phyloP scores from a whole-genome alignment of 2,329 filamentous ascomycete species.

The Sporothrix sp. region DNA sequence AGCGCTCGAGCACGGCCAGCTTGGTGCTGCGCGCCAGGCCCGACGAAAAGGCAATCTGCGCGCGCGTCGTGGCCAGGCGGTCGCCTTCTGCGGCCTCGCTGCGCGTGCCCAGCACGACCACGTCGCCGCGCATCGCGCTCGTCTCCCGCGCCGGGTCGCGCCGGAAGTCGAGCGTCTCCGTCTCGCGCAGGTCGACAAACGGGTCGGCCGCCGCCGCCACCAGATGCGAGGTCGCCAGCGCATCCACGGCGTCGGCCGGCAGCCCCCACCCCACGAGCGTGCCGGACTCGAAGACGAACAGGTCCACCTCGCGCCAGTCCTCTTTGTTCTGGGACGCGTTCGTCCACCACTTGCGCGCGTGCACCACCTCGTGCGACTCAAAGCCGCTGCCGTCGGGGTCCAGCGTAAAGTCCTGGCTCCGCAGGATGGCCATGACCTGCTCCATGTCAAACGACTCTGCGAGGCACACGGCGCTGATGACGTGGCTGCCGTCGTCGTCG shows the following conservation, averaged over 20 bases:
- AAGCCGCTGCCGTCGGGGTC: conserved; percentile 54
- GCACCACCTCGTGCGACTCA: conserved; percentile 52
- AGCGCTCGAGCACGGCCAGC: conserved; percentile 78
- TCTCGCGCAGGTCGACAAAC: conserved; percentile 63
- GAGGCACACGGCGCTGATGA: conserved; percentile 51
- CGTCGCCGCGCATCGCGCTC: conserved; percentile 77
- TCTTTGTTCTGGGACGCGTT: conserved; percentile 31
- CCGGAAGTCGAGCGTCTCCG: conserved; percentile 81
- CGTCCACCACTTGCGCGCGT: conserved; percentile 38
- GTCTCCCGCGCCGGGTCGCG: conserved; percentile 63
- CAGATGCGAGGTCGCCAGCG: conserved; percentile 61
- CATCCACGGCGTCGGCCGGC: conserved; percentile 60
- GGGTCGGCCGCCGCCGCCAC: conserved; percentile 66
- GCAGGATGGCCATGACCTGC: conserved; percentile 46
- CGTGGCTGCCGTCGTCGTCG: conserved; percentile 30
- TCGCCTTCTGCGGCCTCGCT: conserved; percentile 36
- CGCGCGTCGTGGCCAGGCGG: conserved; percentile 55
- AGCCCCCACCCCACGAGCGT: conserved; percentile 90
- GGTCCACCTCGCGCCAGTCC: conserved; percentile 58
- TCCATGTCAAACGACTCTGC: conserved; percentile 57
- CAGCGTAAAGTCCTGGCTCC: conserved; percentile 49
- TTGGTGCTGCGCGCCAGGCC: conserved; percentile 89
- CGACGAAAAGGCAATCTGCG: conserved; percentile 94
- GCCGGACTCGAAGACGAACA: conserved; percentile 93
- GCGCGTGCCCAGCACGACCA: conserved; percentile 79